Evolutionary conservation across 768 basidiomycete species (phyloP), one percentile per base, ranked within the genome.

Genomic region (Termitomyces titanicus): DNA sequence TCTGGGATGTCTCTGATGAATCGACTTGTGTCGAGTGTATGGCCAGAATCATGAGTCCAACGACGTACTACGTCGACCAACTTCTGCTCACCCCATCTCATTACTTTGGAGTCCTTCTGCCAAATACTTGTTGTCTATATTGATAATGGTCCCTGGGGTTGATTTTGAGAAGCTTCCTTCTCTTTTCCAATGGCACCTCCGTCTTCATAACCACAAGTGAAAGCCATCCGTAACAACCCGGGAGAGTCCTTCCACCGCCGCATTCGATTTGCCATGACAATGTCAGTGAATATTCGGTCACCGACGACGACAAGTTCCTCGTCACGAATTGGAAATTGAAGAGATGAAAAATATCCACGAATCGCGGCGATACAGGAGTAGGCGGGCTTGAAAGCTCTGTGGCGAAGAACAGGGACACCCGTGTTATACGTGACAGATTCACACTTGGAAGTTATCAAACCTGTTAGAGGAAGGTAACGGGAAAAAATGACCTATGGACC

Each of bases 241-340:
- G 50, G 54, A 25, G 51, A 24, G 25, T 17, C 47, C 24, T 57
- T 63, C 55, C 53, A 63, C 25, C 54, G 65, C 25, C 68, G 69
- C 75, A 94, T 85, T 34, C 92, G 84, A 62, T 90, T 88, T 9
- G 92, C 88, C 69, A 98, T 76, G 50, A 98, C 80, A 17, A 94
- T 72, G 67, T 99, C 96, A 0, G 96, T 99, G 63, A 97, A 89
- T 49, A 98, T 72, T 11, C 96, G 82, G 73, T 99, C 96, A 0
- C 96, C 96, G 12, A 99, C 86, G 37, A 98, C 71, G 53, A 98
- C 72, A 40, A 97, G 74, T 55, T 88, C 81, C 24, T 84, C 73
- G 59, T 84, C 80, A 27, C 73, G 68, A 40, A 92, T 64, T 18
- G 86, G 84, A n/a, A 65, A 63, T 8, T 64, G 70, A 27, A 84